Base-by-base conservation (phyloP, 164 flowering plant genomes). In the Sextonia rubra region DNA sequence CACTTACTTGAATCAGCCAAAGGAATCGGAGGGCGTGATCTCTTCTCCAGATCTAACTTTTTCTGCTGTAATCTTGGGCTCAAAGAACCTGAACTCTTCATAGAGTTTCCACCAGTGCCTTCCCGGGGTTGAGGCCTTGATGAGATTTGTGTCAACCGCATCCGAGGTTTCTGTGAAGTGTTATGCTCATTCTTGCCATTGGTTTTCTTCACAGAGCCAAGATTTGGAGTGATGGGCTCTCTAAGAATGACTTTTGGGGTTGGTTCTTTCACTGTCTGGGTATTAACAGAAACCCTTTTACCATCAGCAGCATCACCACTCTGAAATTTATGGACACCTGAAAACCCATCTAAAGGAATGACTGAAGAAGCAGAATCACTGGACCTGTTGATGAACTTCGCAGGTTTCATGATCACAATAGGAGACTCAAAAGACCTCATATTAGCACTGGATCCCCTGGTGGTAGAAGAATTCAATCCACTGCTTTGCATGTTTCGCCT, bases 11-110 rank as follows among this genome's bases (percentile, higher is more conserved):
- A 74, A 79, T 92, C 95, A 66, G 93, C 79, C 32, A 89, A 81
- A 30, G 90, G 86, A 12, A 79, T 81, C 58, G 87, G 90, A 14
- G 87, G 86, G 14, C 87, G 86, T 61, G 90, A 85, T 72, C 82
- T 83, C 80, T 76, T 91, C 76, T 89, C 94, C 76, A 81, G 26
- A 78, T 91, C 93, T 14, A 79, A 79, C 78, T 86, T 90, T 84
- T 79, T 91, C 76, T 85, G 92, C 64, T 80, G 91, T 80, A 87
- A 52, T 80, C 91, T 88, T 22, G 93, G 94, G 82, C 94, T 89
- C 27, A 82, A 74, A 60, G 92, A 85, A 64, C 88, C 91, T 44
- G 77, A 64, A 85, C 44, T 87, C 92, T 74, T 81, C 89, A 89
- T 68, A 71, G 84, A 77, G 74, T 77, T 72, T 88, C 55, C 77